Percentiles rank a stretch among this genome's conserved stretches.
Evolutionary conservation across 73 alveolate genomes (phyloP).

Genomic region (Blepharisma japonicum): DNA sequence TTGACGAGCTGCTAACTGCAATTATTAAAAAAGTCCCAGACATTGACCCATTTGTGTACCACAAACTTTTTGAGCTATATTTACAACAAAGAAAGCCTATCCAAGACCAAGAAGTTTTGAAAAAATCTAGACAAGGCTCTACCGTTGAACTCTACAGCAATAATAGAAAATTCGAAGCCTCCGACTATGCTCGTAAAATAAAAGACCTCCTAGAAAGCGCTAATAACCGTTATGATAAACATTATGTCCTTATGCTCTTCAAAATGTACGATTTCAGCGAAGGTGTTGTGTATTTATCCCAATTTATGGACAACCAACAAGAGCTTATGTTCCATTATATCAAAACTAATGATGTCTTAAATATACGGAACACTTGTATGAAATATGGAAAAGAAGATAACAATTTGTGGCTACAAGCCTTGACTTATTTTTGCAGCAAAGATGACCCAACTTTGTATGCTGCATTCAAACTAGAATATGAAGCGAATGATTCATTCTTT

Average conservation of each 20-base stretch:
- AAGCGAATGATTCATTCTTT: too few relatives aligned
- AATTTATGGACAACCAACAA: slow-evolving; percentile 62
- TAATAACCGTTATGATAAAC: slow-evolving; percentile 67
- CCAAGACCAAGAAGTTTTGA: not conserved
- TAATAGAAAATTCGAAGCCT: slow-evolving; percentile 33
- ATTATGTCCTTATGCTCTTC: slow-evolving; percentile 75
- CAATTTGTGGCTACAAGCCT: slow-evolving; percentile 76
- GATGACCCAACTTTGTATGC: too few relatives aligned
- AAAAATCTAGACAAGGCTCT: too few relatives aligned
- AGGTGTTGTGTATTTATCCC: slow-evolving; percentile 66
- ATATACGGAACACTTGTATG: slow-evolving; percentile 62
- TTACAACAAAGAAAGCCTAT: slow-evolving; percentile 41
- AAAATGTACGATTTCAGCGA: slow-evolving; percentile 71
- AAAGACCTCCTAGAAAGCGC: slow-evolving; percentile 58
- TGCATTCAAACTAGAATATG: too few relatives aligned
- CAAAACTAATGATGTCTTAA: slow-evolving; percentile 51
- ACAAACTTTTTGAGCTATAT: slow-evolving; percentile 75
- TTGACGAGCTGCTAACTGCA: slow-evolving; percentile 2
- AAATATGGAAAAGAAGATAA: slow-evolving; percentile 61
- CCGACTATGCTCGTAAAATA: slow-evolving; percentile 37
- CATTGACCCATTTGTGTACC: slow-evolving; percentile 49
- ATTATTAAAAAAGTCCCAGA: slow-evolving; percentile 23
- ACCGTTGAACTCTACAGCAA: not conserved
- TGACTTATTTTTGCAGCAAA: slow-evolving; percentile 28
- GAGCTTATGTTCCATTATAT: slow-evolving; percentile 74